Base-by-base conservation (phyloP, 73 alveolate genomes). In the Uronychia binucleata region DNA sequence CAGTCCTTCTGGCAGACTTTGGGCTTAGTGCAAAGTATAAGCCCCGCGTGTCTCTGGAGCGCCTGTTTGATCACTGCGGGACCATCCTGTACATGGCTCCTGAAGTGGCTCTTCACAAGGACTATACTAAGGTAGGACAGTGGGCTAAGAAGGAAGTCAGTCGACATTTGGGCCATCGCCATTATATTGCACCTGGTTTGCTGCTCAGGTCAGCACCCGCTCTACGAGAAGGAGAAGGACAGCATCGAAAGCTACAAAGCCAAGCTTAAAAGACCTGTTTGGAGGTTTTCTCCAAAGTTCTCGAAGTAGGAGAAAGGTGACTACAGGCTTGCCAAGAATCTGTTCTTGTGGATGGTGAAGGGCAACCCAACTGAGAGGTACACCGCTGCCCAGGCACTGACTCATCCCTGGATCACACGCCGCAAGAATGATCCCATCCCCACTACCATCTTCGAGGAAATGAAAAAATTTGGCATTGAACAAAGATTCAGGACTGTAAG, bases 51-150 rank as follows among this genome's bases (percentile, higher is more conserved):
- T 46, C 75, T 0, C 74, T 83, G 59, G 95, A 92, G 67, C 79
- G 84, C 33, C 83, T 87, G 30, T 34, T 78, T 86, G 95, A 81
- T 33, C 82, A 93, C 46, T 80, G 93, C 81, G 98, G 98, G 0
- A 94, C 98, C 59, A 81, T 92, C 75, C 46, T 94, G 74, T 94
- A 92, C 84, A 94, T 94, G 98, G 97, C 98, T 0, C 98, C 98
- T 31, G 98, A 94, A 82, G 92, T 85, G 28, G 91, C 86, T 34
- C 89, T 92, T 0, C 67, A 46, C 19, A 85, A 92, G 77, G 82
- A 79, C 60, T 94, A 94, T 84, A 85, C 88, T 35, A 92, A 81
- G 31, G 80, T 46, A 46, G 19, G 67, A 11, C 19, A 46, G 19
- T 46, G 67, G 67, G 67, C 67, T 46, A 46, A 46, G 19, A 5